phyloP scores from a whole-genome alignment of 352 stramenopile species.

The Phytopythium oedochilum region DNA sequence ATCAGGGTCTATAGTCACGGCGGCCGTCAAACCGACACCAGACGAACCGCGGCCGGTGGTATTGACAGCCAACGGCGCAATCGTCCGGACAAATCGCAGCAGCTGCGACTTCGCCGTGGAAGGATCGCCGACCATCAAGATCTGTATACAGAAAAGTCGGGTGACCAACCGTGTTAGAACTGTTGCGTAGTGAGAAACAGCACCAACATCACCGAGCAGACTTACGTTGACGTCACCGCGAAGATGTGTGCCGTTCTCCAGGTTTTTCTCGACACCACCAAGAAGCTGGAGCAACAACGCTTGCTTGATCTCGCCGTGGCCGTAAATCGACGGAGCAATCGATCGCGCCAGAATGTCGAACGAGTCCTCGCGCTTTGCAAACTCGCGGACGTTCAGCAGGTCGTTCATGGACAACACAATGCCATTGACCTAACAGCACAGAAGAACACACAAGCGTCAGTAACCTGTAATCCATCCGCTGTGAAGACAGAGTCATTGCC shows the following conservation, averaged over 20 bases:
- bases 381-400: slow-evolving; percentile 90
- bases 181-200: neutral
- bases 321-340: slow-evolving; percentile 98
- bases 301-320: slow-evolving; percentile 98
- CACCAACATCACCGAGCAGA: neutral
- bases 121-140: slow-evolving; percentile 97
- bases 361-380: slow-evolving; percentile 88
- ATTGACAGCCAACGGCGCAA: slow-evolving; percentile 92
- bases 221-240: slow-evolving; percentile 98
- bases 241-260: slow-evolving; percentile 99
- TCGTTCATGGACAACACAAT: slow-evolving; percentile 92
- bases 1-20: slow-evolving; percentile 96
- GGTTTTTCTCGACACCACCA: slow-evolving; percentile 93
- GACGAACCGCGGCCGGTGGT: slow-evolving; percentile 81
- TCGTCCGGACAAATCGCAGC: slow-evolving; percentile 95
- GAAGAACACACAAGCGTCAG: neutral
- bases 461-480: no score
- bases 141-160: slow-evolving; percentile 18
- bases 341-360: slow-evolving; percentile 93
- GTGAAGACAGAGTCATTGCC: neutral
- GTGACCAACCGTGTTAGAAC: slow-evolving; percentile 6
- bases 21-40: slow-evolving; percentile 96
- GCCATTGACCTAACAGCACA: slow-evolving; percentile 57
- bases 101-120: slow-evolving; percentile 99
- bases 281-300: slow-evolving; percentile 81